Percentiles rank a stretch among this genome's conserved stretches.
phyloP scores from a whole-genome alignment of 1,284 basidiomycete genomes.

The Boletus mariae region DNA sequence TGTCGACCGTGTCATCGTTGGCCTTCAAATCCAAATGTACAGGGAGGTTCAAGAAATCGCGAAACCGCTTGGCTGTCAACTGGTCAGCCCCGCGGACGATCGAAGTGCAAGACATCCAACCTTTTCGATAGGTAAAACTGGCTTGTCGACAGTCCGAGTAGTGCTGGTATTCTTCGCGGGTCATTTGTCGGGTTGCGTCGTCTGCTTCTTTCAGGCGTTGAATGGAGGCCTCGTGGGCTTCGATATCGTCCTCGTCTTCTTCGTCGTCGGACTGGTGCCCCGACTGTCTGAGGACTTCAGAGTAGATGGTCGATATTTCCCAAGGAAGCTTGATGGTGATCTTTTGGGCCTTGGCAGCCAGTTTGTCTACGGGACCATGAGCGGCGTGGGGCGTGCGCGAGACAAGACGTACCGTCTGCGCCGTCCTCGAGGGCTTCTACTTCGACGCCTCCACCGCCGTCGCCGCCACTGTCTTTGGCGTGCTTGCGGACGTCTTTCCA shows the following conservation, averaged over 20 bases:
- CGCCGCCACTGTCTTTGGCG: slow-evolving; percentile 84
- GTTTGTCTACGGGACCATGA: slow-evolving; percentile 54
- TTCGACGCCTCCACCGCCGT: slow-evolving; percentile 75
- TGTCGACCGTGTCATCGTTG: slow-evolving; percentile 94
- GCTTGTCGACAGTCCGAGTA: slow-evolving; percentile 98
- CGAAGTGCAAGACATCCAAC: slow-evolving; percentile 36
- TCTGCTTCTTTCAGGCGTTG: slow-evolving; percentile 91
- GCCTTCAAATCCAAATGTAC: slow-evolving; percentile 86
- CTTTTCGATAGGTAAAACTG: slow-evolving; percentile 95
- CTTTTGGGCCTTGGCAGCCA: slow-evolving; percentile 83
- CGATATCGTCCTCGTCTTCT: slow-evolving; percentile 94
- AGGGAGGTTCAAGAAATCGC: slow-evolving; percentile 93
- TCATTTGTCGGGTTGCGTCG: slow-evolving; percentile 94
- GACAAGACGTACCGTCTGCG: slow-evolving; percentile 54
- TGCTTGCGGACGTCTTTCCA: slow-evolving; percentile 98
- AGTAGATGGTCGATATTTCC: slow-evolving; percentile 92
- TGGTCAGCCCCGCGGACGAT: neutral
- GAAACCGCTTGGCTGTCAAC: slow-evolving; percentile 81
- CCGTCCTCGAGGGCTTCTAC: slow-evolving; percentile 76
- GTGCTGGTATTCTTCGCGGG: slow-evolving; percentile 93
- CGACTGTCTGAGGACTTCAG: slow-evolving; percentile 71
- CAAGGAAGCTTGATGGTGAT: slow-evolving; percentile 95
- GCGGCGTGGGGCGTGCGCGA: neutral
- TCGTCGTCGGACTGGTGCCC: slow-evolving; percentile 85
- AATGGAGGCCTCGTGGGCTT: slow-evolving; percentile 92